Conservation (phyloP, 306 rosid species). For the Quercus rubra region DNA sequence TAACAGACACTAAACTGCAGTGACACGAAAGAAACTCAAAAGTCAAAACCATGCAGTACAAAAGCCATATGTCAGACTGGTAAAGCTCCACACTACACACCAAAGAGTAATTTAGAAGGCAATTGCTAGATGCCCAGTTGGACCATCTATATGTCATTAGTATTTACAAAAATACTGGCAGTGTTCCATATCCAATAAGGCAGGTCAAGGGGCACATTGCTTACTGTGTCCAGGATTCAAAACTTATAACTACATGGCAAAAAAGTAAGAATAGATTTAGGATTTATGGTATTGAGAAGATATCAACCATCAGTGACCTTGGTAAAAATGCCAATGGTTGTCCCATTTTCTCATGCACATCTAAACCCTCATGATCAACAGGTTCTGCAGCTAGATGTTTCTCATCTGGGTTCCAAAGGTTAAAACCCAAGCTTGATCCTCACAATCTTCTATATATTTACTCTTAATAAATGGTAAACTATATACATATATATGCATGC, state of each 20-base stretch:
- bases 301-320: background rate
- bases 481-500: background rate
- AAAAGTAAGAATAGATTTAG: background rate
- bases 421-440: background rate
- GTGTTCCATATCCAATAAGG: background rate
- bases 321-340: background rate
- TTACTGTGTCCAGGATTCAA: background rate
- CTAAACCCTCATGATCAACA: background rate
- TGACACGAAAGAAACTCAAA: background rate
- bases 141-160: background rate
- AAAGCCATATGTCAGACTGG: background rate
- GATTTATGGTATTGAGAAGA: background rate
- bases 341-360: background rate
- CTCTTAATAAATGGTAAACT: background rate
- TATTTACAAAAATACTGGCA: background rate
- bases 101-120: slow-evolving; percentile 3
- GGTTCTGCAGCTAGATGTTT: background rate
- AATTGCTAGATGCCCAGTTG: background rate
- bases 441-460: background rate
- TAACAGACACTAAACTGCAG: background rate
- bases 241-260: too few relatives aligned
- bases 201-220: background rate
- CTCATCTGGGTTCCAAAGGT: background rate
- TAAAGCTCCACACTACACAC: background rate
- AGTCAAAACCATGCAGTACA: background rate